Evolutionary conservation across 306 rosid genomes (phyloP), one percentile per base, ranked within the genome.

Genomic region (Fragaria iinumae): DNA sequence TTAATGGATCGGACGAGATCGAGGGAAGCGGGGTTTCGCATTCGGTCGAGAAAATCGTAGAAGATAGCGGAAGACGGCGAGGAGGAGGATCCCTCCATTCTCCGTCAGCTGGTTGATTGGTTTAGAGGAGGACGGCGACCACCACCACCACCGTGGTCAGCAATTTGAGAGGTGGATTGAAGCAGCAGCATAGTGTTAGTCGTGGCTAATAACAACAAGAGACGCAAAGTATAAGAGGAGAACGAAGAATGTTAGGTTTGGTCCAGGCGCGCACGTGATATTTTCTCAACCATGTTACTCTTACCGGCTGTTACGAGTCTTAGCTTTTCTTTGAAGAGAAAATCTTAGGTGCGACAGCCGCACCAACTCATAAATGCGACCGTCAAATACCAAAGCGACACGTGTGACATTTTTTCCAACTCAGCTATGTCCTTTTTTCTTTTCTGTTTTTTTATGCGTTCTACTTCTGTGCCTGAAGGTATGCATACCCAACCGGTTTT

Each of bases 11-110:
- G 90, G 34, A 91, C 90, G 27, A 91, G 92, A 81, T 89, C 83
- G 59, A 86, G 80, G 67, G 92, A 89, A 73, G 94, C 84, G 57
- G 93, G 97, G 76, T 91, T 89, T 71, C 94, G 86, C 97, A 91
- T 89, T 38, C 94, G 97, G 67, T 89, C 83, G 44, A 91, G 92
- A 80, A 88, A 91, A 80, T 85, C 97, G 32, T 80, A 86, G 85
- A 91, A 88, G 13, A 84, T 73, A 32, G 79, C 80, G 21, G 85
- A 82, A 71, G 76, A 49, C 47, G 81, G 52, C 50, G 83, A 76
- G 25, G 84, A 69, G 1, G 83, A 64, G n/a, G 82, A 49, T 56
- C 77, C 82, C 69, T 90, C 92, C 88, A 83, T 83, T 76, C 70
- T 70, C 29, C 29, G 36, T 44, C 10, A 14, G 36, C 62, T 13